Evolutionary conservation across 2,329 filamentous ascomycete genomes (phyloP).

Genomic region (Magnaporthiopsis incrustans): DNA sequence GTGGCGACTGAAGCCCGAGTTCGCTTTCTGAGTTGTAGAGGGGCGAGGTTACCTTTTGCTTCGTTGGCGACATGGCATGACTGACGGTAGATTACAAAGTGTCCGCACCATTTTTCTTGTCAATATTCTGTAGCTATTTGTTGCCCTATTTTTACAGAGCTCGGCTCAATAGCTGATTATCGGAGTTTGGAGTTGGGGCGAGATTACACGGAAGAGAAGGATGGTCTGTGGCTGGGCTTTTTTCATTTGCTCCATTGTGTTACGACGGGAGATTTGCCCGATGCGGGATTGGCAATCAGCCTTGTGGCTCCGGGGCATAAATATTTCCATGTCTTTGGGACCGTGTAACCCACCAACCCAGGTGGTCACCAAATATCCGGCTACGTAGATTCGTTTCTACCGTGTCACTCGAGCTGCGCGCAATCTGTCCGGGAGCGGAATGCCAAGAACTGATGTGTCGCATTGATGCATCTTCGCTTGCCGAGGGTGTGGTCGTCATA

Average conservation of each 20-base stretch:
- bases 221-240: background rate
- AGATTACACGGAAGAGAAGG: background rate
- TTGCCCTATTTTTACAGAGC: background rate
- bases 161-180: background rate
- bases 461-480: too few relatives aligned
- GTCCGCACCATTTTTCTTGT: background rate
- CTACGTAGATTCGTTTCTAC: too few relatives aligned
- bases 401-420: too few relatives aligned
- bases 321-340: too few relatives aligned
- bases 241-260: background rate
- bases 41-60: background rate
- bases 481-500: too few relatives aligned
- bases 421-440: too few relatives aligned
- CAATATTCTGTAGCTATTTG: background rate
- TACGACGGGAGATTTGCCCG: too few relatives aligned
- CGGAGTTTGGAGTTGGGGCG: background rate
- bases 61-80: background rate
- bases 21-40: background rate
- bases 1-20: slow-evolving; percentile 43
- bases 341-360: too few relatives aligned
- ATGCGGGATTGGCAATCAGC: too few relatives aligned
- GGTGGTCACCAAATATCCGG: too few relatives aligned
- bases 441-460: too few relatives aligned
- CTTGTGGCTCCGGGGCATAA: too few relatives aligned
- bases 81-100: background rate